Evolutionary conservation across 176 grass and related monocot species (phyloP).

Genomic region (Ensete glaucum): DNA sequence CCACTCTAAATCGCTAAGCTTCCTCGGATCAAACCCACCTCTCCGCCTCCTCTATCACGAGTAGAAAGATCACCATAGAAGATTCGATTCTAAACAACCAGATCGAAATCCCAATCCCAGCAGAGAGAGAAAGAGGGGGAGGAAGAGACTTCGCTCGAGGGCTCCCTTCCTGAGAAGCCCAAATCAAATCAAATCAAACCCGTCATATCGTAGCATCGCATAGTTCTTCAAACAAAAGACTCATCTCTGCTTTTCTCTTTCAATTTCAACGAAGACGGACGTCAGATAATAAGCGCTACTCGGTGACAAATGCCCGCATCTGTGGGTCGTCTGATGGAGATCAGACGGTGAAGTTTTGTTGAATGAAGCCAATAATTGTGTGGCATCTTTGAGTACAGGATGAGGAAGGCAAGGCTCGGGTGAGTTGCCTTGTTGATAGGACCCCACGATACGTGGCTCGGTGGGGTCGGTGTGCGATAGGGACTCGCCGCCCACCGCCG

Average conservation of each 20-base stretch:
- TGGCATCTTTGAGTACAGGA: no score
- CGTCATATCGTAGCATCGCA: background rate
- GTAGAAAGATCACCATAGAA: background rate
- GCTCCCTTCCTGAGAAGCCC: background rate
- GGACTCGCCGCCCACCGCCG: no score
- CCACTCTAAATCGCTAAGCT: background rate
- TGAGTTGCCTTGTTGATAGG: no score
- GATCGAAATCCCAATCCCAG: background rate
- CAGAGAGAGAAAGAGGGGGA: background rate
- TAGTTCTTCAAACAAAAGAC: background rate
- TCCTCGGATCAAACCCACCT: conserved; percentile 7
- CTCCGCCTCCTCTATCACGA: background rate
- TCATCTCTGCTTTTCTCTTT: background rate
- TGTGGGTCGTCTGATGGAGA: background rate
- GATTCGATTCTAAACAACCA: background rate
- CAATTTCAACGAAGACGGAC: no score
- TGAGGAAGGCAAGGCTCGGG: no score
- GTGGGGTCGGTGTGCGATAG: no score
- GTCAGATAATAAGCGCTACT: background rate
- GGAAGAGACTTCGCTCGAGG: background rate
- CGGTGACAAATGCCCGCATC: no score
- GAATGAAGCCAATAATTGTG: no score
- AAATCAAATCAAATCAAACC: background rate
- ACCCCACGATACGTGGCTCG: no score
- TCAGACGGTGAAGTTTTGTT: no score